Evolutionary conservation across 1,284 basidiomycete genomes (phyloP).

Genomic region (Volvariella volvacea): DNA sequence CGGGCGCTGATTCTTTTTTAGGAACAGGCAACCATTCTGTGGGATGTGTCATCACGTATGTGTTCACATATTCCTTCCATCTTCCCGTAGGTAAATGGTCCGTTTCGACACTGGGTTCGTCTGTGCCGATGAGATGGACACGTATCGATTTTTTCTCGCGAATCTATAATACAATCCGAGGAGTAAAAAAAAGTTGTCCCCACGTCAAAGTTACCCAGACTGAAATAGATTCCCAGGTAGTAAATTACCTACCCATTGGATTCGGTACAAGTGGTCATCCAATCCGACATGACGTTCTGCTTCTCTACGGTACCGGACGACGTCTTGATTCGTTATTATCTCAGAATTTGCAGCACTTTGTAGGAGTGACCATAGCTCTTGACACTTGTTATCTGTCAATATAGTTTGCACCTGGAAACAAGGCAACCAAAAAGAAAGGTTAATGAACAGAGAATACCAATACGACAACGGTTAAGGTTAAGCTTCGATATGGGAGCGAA

Average conservation of each 20-base stretch:
- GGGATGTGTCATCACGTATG: slow-evolving; percentile 68
- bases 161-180: too few relatives aligned
- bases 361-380: slow-evolving; percentile 63
- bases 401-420: slow-evolving; percentile 73
- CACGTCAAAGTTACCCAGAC: too few relatives aligned
- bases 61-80: slow-evolving; percentile 87
- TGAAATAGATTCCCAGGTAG: too few relatives aligned
- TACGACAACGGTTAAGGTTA: neutral
- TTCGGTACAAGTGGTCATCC: slow-evolving; percentile 88
- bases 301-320: slow-evolving; percentile 86
- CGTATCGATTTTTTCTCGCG: slow-evolving; percentile 55
- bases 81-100: slow-evolving; percentile 40
- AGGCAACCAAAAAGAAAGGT: slow-evolving; percentile 2
- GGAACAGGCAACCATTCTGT: slow-evolving; percentile 60
- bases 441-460: neutral
- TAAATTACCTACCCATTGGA: slow-evolving; percentile 76
- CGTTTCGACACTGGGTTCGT: slow-evolving; percentile 71
- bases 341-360: slow-evolving; percentile 47
- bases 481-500: neutral
- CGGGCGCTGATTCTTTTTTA: slow-evolving; percentile 32
- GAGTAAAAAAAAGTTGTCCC: too few relatives aligned
- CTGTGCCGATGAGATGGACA: slow-evolving; percentile 72
- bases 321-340: slow-evolving; percentile 61
- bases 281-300: slow-evolving; percentile 82
- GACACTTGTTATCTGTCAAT: slow-evolving; percentile 65